Conservation (phyloP, 129 eudicot species). For the Artemisia tridentata region DNA sequence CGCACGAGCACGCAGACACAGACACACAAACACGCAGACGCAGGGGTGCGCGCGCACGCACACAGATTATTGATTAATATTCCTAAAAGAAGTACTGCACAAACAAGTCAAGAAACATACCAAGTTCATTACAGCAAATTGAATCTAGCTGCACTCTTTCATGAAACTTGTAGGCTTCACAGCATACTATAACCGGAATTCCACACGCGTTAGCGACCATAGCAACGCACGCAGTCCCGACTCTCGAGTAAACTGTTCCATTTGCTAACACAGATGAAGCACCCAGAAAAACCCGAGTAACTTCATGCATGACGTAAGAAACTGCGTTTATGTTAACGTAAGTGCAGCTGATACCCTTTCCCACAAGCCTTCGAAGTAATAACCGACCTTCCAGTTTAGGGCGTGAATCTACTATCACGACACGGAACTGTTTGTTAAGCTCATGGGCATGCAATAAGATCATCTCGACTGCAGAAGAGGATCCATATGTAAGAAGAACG, state of each 20-base stretch:
- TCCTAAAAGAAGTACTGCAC: neutral
- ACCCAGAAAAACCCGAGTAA: slow-evolving; percentile 78
- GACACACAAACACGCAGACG: no score
- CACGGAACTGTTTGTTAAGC: slow-evolving; percentile 77
- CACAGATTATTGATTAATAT: no score
- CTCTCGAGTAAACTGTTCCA: slow-evolving; percentile 93
- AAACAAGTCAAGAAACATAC: slow-evolving; percentile 39
- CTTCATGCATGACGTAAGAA: slow-evolving; percentile 96
- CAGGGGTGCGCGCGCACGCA: no score
- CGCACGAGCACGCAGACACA: no score
- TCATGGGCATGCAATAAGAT: slow-evolving; percentile 77
- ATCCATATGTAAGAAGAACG: slow-evolving; percentile 80
- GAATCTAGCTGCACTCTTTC: slow-evolving; percentile 98
- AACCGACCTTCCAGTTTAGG: slow-evolving; percentile 90
- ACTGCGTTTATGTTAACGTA: slow-evolving; percentile 85
- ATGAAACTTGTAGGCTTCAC: slow-evolving; percentile 98
- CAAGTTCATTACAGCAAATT: slow-evolving; percentile 95
- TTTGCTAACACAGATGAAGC: slow-evolving; percentile 93
- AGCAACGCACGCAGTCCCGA: slow-evolving; percentile 96
- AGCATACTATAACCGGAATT: slow-evolving; percentile 87
- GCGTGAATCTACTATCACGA: slow-evolving; percentile 88
- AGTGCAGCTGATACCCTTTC: slow-evolving; percentile 83
- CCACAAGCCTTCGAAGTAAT: slow-evolving; percentile 81
- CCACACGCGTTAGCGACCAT: slow-evolving; percentile 96
- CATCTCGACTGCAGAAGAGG: slow-evolving; percentile 96